Evolutionary conservation across 345 rosid genomes (phyloP).

Genomic region (Eucalyptus sp.): DNA sequence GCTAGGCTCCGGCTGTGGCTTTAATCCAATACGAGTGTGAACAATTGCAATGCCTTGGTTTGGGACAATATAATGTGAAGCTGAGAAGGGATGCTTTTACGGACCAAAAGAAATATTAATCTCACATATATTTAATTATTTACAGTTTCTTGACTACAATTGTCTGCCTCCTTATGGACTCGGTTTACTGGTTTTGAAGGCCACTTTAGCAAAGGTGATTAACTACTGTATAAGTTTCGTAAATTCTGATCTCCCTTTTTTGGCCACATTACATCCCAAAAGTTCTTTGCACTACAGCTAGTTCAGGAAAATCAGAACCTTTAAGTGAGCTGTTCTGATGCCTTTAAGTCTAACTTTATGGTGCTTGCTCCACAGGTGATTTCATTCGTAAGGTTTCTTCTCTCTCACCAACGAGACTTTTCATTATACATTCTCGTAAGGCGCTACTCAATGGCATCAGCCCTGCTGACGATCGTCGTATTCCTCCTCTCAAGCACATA

Average conservation of each 20-base stretch:
- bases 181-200: background rate
- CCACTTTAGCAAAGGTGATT: background rate
- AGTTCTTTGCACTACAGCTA: background rate
- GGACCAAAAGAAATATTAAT: background rate
- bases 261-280: background rate
- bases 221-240: background rate
- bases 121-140: too few species aligned
- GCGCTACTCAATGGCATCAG: constrained; percentile 85
- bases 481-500: constrained; percentile 30
- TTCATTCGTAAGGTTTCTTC: constrained; percentile 84
- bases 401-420: constrained; percentile 81
- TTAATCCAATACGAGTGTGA: background rate
- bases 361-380: constrained; percentile 37
- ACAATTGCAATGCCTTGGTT: background rate
- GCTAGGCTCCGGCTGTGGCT: background rate
- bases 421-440: constrained; percentile 91
- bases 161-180: background rate
- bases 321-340: background rate
- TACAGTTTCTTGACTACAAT: background rate
- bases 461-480: constrained; percentile 81
- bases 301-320: background rate
- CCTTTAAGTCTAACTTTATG: background rate
- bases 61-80: background rate
- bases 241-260: background rate
- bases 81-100: background rate